These are phyloP conservation scores for Chiua sp. DNA, from an alignment of 1,284 basidiomycete species.

Conservation along the genomic window DNA sequence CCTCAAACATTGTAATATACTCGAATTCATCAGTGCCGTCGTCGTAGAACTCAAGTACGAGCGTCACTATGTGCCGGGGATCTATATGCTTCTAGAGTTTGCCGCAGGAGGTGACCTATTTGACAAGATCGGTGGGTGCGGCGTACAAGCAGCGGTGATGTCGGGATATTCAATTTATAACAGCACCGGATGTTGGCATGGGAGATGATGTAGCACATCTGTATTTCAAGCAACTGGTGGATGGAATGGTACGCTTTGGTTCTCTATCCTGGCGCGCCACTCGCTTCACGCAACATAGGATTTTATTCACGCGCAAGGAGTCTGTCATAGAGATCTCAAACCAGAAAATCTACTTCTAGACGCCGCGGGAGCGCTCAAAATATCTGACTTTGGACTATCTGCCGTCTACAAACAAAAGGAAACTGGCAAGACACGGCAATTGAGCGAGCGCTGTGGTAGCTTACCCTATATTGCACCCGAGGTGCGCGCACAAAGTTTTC, in stretches of 20 bases:
- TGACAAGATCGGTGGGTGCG: conserved; percentile 91
- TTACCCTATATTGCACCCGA: conserved; percentile 96
- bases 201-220: conserved; percentile 89
- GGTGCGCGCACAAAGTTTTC: conserved; percentile 48
- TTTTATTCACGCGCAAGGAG: conserved; percentile 89
- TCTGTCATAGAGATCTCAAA: conserved; percentile 96
- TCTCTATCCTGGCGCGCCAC: not conserved
- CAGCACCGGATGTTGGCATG: conserved; percentile 82
- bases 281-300: conserved; percentile 47
- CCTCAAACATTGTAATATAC: conserved; percentile 83
- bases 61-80: conserved; percentile 69
- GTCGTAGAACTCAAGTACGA: conserved; percentile 74
- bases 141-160: not conserved
- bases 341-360: conserved; percentile 94
- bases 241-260: conserved; percentile 66
- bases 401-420: conserved; percentile 93
- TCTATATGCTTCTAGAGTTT: conserved; percentile 94
- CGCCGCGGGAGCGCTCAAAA: conserved; percentile 81
- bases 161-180: not conserved
- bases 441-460: conserved; percentile 91
- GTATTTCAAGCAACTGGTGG: conserved; percentile 90
- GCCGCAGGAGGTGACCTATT: conserved; percentile 96
- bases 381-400: conserved; percentile 96
- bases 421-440: conserved; percentile 67
- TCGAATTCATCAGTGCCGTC: conserved; percentile 84